phyloP scores from a whole-genome alignment of 148 eudicot species.

The Linanthus parryae region DNA sequence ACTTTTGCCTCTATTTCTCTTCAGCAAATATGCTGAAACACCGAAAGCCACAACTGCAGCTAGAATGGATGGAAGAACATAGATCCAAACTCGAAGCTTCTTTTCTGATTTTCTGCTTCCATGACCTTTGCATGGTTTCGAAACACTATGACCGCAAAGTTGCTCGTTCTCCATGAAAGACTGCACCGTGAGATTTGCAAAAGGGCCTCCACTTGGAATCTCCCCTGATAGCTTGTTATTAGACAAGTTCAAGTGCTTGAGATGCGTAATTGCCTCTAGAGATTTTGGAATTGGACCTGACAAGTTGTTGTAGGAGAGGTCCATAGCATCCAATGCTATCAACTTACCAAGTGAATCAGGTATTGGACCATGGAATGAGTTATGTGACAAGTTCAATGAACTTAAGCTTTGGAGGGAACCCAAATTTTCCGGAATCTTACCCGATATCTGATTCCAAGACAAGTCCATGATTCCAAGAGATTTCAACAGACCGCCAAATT shows the following conservation, averaged over 20 bases:
- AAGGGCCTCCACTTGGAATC: slow-evolving; percentile 16
- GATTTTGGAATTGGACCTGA: slow-evolving; percentile 20
- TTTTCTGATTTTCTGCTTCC: neutral
- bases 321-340: slow-evolving; percentile 3
- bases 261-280: slow-evolving; percentile 10
- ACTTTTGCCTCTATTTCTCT: neutral
- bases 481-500: neutral
- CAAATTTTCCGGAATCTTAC: slow-evolving; percentile 9
- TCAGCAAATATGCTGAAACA: neutral
- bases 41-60: neutral
- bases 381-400: slow-evolving; percentile 4
- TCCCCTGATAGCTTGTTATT: slow-evolving; percentile 9
- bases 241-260: slow-evolving; percentile 9
- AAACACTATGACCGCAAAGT: slow-evolving; percentile 9
- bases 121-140: slow-evolving; percentile 3
- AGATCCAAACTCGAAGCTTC: neutral
- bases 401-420: slow-evolving; percentile 3
- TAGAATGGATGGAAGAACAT: neutral
- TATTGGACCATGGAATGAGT: slow-evolving; percentile 9
- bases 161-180: slow-evolving; percentile 6
- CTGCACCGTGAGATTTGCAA: slow-evolving; percentile 8
- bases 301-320: slow-evolving; percentile 15
- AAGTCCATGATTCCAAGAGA: neutral
- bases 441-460: slow-evolving; percentile 13
- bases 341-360: slow-evolving; percentile 13